phyloP scores from a whole-genome alignment of 495 filamentous ascomycete species.

The Lichina pygmaea region DNA sequence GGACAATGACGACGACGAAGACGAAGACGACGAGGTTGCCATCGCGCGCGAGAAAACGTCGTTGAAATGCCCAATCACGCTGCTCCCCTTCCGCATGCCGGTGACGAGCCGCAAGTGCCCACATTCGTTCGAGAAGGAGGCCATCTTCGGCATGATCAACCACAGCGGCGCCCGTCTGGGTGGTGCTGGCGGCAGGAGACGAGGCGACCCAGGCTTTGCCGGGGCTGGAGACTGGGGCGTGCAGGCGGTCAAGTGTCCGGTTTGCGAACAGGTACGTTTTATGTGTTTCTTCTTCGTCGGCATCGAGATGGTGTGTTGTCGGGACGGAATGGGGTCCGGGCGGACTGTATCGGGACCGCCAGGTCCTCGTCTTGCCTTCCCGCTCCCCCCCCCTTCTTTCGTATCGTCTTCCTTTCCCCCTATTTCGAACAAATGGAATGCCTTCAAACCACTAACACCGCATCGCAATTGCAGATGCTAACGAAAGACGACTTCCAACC shows the following conservation, averaged over 20 bases:
- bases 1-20: constrained; percentile 1
- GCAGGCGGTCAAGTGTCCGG: constrained; percentile 20
- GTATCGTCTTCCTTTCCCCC: neutral
- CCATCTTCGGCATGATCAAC: constrained; percentile 37
- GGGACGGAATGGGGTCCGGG: too few species aligned
- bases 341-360: too few species aligned
- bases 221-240: neutral
- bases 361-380: too few species aligned
- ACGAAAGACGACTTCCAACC: neutral
- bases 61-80: constrained; percentile 59
- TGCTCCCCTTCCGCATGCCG: constrained; percentile 44
- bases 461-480: neutral
- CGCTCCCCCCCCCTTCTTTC: neutral
- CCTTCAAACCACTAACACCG: too few species aligned
- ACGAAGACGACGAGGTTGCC: constrained; percentile 47
- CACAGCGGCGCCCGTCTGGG: constrained; percentile 7
- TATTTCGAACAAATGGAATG: neutral
- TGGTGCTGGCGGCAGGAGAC: constrained; percentile 1
- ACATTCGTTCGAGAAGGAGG: constrained; percentile 55
- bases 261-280: constrained; percentile 14
- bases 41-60: constrained; percentile 41
- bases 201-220: constrained; percentile 3
- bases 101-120: constrained; percentile 51
- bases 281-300: neutral
- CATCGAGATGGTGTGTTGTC: neutral